A percentile compares a stretch with the other conserved stretches of the same genome.
phyloP scores from a whole-genome alignment of 2,329 filamentous ascomycete genomes.

The Orbilia oligospora region DNA sequence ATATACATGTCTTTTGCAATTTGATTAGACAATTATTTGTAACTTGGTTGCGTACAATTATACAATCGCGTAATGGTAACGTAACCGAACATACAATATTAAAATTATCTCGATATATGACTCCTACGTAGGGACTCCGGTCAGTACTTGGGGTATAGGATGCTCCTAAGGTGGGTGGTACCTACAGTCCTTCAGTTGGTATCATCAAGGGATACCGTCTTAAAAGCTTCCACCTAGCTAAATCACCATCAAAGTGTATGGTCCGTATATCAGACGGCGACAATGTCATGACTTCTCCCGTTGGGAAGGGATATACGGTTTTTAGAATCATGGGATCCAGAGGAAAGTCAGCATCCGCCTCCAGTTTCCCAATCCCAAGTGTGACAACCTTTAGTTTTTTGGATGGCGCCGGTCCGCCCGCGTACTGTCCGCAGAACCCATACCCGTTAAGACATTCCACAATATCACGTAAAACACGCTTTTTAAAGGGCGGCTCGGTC shows the following conservation, averaged over 20 bases:
- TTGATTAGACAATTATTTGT: no score
- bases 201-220: not conserved
- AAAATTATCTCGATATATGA: not conserved
- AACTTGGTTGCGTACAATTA: no score
- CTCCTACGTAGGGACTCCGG: not conserved
- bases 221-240: not conserved
- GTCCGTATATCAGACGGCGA: not conserved
- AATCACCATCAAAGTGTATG: not conserved
- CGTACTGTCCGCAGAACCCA: not conserved
- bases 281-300: not conserved
- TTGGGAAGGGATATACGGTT: not conserved
- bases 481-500: not conserved
- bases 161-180: not conserved
- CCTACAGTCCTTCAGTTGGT: conserved; percentile 1
- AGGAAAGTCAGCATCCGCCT: not conserved
- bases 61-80: no score
- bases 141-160: not conserved
- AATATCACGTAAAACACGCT: not conserved
- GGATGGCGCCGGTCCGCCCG: not conserved
- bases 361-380: not conserved
- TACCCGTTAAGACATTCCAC: not conserved
- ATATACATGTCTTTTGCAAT: no score
- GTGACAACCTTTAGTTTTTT: not conserved
- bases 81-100: no score
- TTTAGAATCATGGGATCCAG: not conserved